Base-by-base conservation (phyloP, 441 rosid species). In the Adansonia gregorii region DNA sequence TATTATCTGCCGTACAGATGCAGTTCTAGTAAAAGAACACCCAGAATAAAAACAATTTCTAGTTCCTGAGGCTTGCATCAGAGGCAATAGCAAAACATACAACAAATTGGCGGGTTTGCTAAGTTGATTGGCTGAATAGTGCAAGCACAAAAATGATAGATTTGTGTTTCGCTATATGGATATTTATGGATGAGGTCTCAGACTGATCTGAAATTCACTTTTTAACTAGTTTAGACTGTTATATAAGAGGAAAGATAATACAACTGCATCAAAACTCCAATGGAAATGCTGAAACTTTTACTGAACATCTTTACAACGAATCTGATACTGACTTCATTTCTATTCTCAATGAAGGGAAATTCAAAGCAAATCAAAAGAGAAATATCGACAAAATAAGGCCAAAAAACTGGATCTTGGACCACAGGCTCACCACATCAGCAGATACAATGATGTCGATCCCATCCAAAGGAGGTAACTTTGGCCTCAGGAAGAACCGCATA, bases 11-110 rank as follows among this genome's bases (percentile, higher is more conserved):
- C 78, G 78, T 77, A 60, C 71, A 72, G 77, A 82, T 61, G 81
- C 79, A 84, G 82, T 72, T 73, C 83, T 15, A 48, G 74, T 20
- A 74, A 78, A 76, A 46, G 59, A 61, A 74, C 76, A 80, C 85
- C 61, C 72, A 46, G 59, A 79, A 59, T 65, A 72, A 54, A 43
- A 64, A 31, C 56, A 73, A 63, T 22, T 54, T 78, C 79, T 64
- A 76, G 78, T 68, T 72, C 48, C 79, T 15, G 78, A 84, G 79
- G 55, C 73, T 72, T 80, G 67, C 73, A 11, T 65, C 70, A 17
- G 69, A 72, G 14, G 74, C 61, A 35, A 35, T 74, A 49, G 41
- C 56, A 72, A 65, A 59, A 76, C 68, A 75, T 51, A n/a, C 60
- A 22, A 19, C 24, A 39, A 39, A 20, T 51, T 17, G 49, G 31